Evolutionary conservation across 2,329 filamentous ascomycete species (phyloP).

Genomic region (Trichophaea hybrida): DNA sequence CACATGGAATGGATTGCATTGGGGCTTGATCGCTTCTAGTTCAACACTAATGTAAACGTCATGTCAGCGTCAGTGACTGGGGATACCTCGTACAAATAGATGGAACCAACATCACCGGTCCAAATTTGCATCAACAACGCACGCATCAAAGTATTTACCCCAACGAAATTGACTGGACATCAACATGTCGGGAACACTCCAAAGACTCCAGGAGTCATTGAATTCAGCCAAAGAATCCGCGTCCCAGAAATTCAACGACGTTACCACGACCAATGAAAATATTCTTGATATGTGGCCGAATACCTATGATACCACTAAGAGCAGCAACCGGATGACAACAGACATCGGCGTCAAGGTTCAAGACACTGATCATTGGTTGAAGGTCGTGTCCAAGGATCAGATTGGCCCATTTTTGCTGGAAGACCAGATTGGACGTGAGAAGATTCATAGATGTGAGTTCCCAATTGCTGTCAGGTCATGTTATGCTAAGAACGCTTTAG

Average conservation of each 20-base stretch:
- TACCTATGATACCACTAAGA: conserved; percentile 44
- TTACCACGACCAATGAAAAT: conserved; percentile 37
- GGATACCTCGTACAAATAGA: too few relatives aligned
- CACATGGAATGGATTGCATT: too few relatives aligned
- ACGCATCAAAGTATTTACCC: background rate
- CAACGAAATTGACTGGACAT: background rate
- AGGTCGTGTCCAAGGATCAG: conserved; percentile 40
- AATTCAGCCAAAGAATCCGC: conserved; percentile 19
- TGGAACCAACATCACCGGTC: too few relatives aligned
- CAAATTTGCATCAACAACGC: too few relatives aligned
- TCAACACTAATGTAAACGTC: too few relatives aligned
- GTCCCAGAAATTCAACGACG: conserved; percentile 19
- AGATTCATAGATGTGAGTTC: conserved; percentile 33
- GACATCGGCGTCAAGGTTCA: conserved; percentile 62
- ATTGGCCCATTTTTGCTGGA: conserved; percentile 54
- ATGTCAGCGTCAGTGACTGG: too few relatives aligned
- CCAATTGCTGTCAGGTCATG: background rate
- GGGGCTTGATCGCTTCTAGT: too few relatives aligned
- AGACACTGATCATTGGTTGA: conserved; percentile 67
- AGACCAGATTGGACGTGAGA: conserved; percentile 58
- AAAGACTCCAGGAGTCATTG: conserved; percentile 22
- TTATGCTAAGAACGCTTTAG: conserved; percentile 11
- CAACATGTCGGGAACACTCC: conserved; percentile 19
- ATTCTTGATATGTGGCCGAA: conserved; percentile 45
- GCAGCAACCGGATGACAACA: conserved; percentile 48